Evolutionary conservation across 306 rosid genomes (phyloP), one percentile per base, ranked within the genome.

Genomic region (Quercus mongolica): DNA sequence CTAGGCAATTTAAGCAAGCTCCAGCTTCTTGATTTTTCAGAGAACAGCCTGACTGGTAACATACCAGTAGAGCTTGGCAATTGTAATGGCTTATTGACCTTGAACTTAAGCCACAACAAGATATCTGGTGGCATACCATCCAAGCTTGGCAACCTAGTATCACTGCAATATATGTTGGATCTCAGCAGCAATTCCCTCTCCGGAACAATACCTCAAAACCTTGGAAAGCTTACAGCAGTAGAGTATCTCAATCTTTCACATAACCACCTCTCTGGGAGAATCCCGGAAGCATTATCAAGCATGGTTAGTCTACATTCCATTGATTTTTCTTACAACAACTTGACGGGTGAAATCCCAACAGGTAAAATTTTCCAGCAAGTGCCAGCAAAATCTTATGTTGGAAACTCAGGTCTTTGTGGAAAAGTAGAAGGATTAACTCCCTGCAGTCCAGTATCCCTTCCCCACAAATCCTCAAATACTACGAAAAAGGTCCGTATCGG

Each of bases 141-240:
- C 33, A 87, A 85, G 75, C 78, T 89, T 71, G 94, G 94, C 25
- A 88, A 91, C 80, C 59, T 85, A 69, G 69, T 83, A 71, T 56
- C 67, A 6, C 76, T 91, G 63, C 81, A 76, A 26, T 25, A 38
- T 78, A 2, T 82, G 62, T 70, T 91, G 61, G 94, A 89, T 74
- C 80, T 91, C 58, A 91, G 97, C 77, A 82, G 88, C 88, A 90
- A 92, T 85, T 77, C 65, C 61, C 80, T 92, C 63, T 75, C 87
- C 0, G 92, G 94, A 30, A 35, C 31, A 67, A 59, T 59, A 6
- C 31, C 65, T 21, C 65, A 59, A 59, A 21, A 59, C 65, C 65
- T 59, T 59, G 31, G 28, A 59, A 59, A 59, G 31, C 65, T 59
- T 10, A n/a, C 5, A 3, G 1, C 31, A 0, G 21, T 59, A 0